Conservation (phyloP, 768 basidiomycete species). For the Arthromyces matolae region DNA sequence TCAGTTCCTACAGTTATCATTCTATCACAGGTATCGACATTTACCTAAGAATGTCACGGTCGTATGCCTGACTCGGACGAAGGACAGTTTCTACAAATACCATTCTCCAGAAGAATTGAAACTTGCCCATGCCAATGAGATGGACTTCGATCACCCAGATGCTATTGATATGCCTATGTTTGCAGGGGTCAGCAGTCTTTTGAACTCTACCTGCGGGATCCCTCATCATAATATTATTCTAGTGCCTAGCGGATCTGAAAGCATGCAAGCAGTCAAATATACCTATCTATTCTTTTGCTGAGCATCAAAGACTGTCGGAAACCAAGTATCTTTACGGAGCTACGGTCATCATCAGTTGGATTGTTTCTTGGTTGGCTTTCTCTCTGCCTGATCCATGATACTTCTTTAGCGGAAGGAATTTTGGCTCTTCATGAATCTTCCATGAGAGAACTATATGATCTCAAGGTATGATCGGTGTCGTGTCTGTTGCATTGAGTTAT, state of each 20-base stretch:
- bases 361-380: background rate
- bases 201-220: background rate
- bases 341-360: conserved; percentile 78
- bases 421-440: conserved; percentile 81
- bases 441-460: conserved; percentile 80
- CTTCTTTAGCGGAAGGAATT: conserved; percentile 75
- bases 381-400: background rate
- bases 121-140: conserved; percentile 75
- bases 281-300: conserved; percentile 89
- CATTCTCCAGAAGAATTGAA: conserved; percentile 76
- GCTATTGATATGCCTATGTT: conserved; percentile 91
- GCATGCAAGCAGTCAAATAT: conserved; percentile 81
- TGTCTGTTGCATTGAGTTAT: background rate
- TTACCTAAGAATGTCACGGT: background rate
- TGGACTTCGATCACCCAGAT: conserved; percentile 91
- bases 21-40: conserved; percentile 66
- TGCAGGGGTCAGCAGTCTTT: conserved; percentile 55
- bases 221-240: background rate
- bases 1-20: conserved; percentile 87
- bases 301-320: conserved; percentile 79
- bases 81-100: conserved; percentile 93
- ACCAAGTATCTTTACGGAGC: conserved; percentile 91
- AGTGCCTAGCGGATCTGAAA: conserved; percentile 88
- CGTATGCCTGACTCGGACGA: conserved; percentile 8
- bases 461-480: conserved; percentile 57